Evolutionary conservation across 179 eudicot genomes (phyloP), one percentile per base, ranked within the genome.

Genomic region (Beta corolliflora): DNA sequence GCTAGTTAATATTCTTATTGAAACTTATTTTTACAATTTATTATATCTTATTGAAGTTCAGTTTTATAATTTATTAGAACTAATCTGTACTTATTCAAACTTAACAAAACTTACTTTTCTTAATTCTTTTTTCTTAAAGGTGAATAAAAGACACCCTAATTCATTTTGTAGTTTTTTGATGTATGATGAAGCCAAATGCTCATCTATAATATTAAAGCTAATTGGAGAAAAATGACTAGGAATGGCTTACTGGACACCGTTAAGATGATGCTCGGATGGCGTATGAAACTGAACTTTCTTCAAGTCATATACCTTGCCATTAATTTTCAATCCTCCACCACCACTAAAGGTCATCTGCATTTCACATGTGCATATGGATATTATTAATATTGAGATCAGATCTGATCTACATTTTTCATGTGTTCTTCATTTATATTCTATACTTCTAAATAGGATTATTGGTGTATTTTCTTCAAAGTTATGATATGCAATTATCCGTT

Each of bases 231-330:
- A n/a, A 46, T 9, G 13, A 31, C 5, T 0, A 19, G n/a, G n/a
- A 31, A 56, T 3, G 59, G 58, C 90, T 83, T 89, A 94, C 97
- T 63, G 82, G 64, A 84, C 76, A 0, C 97, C 92, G 50, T 93
- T 77, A n/a, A 94, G 78, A 44, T 50, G 84, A 80, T 94, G 98
- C 79, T 93, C 98, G 0, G 98, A 91, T 56, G 98, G 98, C 63
- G 95, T 31, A 79, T 91, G 98, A 92, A 94, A 89, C 60, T 90
- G 93, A 87, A 92, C 82, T 79, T 88, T 90, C 18, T 77, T 59
- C 67, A 93, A 78, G n/a, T 25, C 65, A 83, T 90, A 93, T 29
- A 36, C 76, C 70, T 89, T 93, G 10, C 90, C 92, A 78, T 89
- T 86, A 12, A 88, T 82, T 60, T 50, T 58, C 52, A 92, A 11